A percentile compares a stretch with the other conserved stretches of the same genome.
Conservation (phyloP, 495 filamentous ascomycete genomes). For the Hypoxylon trugodes region DNA sequence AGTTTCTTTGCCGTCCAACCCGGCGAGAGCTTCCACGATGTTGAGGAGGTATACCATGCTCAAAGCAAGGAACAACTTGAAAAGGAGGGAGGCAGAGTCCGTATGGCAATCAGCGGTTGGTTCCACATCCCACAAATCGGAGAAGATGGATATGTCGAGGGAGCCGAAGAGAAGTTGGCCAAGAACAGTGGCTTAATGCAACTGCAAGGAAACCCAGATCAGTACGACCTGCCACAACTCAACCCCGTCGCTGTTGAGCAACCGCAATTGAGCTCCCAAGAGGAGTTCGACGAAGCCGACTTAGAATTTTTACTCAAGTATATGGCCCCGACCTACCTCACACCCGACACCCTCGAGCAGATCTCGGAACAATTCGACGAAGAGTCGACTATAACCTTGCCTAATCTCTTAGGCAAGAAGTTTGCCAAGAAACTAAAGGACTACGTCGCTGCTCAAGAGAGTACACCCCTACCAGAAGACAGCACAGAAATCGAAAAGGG, state of each 20-base stretch:
- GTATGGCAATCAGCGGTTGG: slow-evolving; percentile 99
- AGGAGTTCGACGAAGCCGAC: slow-evolving; percentile 75
- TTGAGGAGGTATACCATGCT: slow-evolving; percentile 92
- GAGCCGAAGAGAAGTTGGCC: slow-evolving; percentile 86
- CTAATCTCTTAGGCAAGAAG: slow-evolving; percentile 77
- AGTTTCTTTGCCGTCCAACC: slow-evolving; percentile 98
- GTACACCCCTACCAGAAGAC: slow-evolving; percentile 51
- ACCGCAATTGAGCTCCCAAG: slow-evolving; percentile 53
- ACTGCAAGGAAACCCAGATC: slow-evolving; percentile 87
- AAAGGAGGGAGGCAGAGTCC: slow-evolving; percentile 73
- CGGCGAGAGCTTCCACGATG: slow-evolving; percentile 96
- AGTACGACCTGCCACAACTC: slow-evolving; percentile 81
- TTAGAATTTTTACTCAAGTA: slow-evolving; percentile 88
- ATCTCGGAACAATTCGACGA: slow-evolving; percentile 80
- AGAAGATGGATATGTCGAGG: slow-evolving; percentile 90
- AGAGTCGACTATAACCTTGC: slow-evolving; percentile 81
- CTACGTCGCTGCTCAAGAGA: slow-evolving; percentile 73
- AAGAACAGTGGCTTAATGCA: slow-evolving; percentile 90
- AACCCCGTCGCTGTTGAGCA: slow-evolving; percentile 62
- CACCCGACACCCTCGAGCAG: slow-evolving; percentile 87
- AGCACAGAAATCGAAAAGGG: slow-evolving; percentile 66
- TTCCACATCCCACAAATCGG: slow-evolving; percentile 97
- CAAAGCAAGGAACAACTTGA: slow-evolving; percentile 59
- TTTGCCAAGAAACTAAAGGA: slow-evolving; percentile 73
- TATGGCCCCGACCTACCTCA: slow-evolving; percentile 89